Percentiles rank a stretch among this genome's conserved stretches.
phyloP scores from a whole-genome alignment of 768 basidiomycete species.

The Suillus sp. region DNA sequence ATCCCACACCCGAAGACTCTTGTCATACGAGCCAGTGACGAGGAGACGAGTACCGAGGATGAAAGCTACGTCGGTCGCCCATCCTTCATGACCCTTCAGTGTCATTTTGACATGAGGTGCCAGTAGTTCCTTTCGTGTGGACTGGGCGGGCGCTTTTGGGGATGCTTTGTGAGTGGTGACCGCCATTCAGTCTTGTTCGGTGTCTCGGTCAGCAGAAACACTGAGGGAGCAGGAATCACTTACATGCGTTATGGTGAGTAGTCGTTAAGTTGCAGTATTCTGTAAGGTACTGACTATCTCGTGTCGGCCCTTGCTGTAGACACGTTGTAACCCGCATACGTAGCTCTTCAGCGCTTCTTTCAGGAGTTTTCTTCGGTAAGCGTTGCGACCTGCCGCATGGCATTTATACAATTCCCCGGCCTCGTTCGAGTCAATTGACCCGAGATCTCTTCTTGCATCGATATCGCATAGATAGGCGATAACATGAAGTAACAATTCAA shows the following conservation, averaged over 20 bases:
- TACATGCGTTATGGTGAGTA: background rate
- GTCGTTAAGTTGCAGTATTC: background rate
- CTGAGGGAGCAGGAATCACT: background rate
- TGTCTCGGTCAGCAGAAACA: background rate
- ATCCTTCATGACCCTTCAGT: background rate
- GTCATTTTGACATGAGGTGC: background rate
- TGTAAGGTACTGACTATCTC: background rate
- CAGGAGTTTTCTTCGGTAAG: background rate
- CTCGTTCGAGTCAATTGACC: no score
- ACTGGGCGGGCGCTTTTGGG: slow-evolving; percentile 1
- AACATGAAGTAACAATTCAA: no score
- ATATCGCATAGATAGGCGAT: no score
- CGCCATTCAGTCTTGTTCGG: background rate
- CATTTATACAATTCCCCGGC: no score
- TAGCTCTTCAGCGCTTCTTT: background rate
- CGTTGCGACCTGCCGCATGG: background rate
- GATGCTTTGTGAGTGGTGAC: background rate
- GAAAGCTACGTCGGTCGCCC: background rate
- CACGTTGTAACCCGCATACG: background rate
- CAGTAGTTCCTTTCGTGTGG: slow-evolving; percentile 9
- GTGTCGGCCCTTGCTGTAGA: background rate
- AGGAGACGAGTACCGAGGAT: background rate
- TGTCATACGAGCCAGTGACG: background rate
- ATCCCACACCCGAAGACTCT: background rate
- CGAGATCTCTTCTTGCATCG: no score